Evolutionary conservation across 768 basidiomycete genomes (phyloP).

Genomic region (Leucocoprinus leucothites): DNA sequence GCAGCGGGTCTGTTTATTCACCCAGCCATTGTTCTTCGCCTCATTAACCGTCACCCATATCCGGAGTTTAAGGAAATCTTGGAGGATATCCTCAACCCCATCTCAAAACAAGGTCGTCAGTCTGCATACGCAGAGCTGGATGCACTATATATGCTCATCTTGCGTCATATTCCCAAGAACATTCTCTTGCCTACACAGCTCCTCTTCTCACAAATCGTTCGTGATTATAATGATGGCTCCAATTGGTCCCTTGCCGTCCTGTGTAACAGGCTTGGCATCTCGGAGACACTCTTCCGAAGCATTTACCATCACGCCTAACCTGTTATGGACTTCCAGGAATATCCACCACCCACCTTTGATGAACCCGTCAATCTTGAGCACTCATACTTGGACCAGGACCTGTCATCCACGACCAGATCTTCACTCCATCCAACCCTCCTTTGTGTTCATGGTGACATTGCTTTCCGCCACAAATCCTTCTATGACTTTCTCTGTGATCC

Average conservation of each 20-base stretch:
- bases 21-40: too few relatives aligned
- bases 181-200: not conserved
- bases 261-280: too few relatives aligned
- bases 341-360: too few relatives aligned
- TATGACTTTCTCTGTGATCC: too few relatives aligned
- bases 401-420: too few relatives aligned
- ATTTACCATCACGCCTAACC: too few relatives aligned
- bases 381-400: not conserved
- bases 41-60: slow-evolving; percentile 17
- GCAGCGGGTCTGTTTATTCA: too few relatives aligned
- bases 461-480: too few relatives aligned
- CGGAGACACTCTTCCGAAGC: too few relatives aligned
- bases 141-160: slow-evolving; percentile 13
- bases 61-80: not conserved
- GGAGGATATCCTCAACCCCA: not conserved
- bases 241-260: not conserved
- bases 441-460: not conserved
- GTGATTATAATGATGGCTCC: not conserved
- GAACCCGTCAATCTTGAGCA: too few relatives aligned
- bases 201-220: not conserved
- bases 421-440: too few relatives aligned
- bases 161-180: not conserved
- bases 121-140: slow-evolving; percentile 12
- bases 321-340: too few relatives aligned
- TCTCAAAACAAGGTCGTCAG: not conserved